phyloP scores from a whole-genome alignment of 257 asterid species.

The Eucommia ulmoides region DNA sequence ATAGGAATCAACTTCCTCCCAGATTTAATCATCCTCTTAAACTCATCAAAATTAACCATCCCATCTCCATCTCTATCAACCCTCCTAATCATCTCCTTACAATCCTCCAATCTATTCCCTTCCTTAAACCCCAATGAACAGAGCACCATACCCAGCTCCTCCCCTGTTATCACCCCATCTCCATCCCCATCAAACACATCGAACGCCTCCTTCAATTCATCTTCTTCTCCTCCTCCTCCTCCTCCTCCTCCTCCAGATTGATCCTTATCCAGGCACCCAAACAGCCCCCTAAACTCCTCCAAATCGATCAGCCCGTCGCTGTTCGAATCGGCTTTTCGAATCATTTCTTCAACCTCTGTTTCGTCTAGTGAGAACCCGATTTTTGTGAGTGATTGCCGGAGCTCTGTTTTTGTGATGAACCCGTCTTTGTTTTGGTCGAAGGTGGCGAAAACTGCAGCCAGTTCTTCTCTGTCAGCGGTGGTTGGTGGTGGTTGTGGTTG shows the following conservation, averaged over 20 bases:
- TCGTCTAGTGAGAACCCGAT: conserved; percentile 55
- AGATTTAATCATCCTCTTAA: conserved; percentile 60
- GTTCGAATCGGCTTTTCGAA: conserved; percentile 45
- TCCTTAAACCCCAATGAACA: conserved; percentile 57
- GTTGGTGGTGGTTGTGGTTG: too few species aligned
- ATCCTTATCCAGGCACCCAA: conserved; percentile 21
- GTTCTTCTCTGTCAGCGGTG: too few species aligned
- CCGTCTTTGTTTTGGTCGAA: conserved; percentile 80
- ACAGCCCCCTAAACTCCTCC: conserved; percentile 57
- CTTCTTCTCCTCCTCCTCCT: conserved; percentile 12
- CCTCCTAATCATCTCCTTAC: conserved; percentile 65
- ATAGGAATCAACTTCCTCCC: conserved; percentile 26
- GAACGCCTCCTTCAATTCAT: conserved; percentile 58
- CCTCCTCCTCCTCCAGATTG: conserved; percentile 1
- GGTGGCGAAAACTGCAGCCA: conserved; percentile 46
- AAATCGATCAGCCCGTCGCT: conserved; percentile 73
- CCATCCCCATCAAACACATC: conserved; percentile 69
- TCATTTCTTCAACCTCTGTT: conserved; percentile 56
- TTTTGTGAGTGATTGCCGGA: conserved; percentile 45
- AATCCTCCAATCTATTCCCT: conserved; percentile 53
- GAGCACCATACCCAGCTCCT: conserved; percentile 55
- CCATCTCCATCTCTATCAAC: conserved; percentile 92
- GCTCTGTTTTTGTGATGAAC: conserved; percentile 64
- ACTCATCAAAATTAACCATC: conserved; percentile 69
- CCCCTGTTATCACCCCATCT: conserved; percentile 67